Base-by-base conservation (phyloP, 345 rosid species). In the Eucalyptus curtisii region DNA sequence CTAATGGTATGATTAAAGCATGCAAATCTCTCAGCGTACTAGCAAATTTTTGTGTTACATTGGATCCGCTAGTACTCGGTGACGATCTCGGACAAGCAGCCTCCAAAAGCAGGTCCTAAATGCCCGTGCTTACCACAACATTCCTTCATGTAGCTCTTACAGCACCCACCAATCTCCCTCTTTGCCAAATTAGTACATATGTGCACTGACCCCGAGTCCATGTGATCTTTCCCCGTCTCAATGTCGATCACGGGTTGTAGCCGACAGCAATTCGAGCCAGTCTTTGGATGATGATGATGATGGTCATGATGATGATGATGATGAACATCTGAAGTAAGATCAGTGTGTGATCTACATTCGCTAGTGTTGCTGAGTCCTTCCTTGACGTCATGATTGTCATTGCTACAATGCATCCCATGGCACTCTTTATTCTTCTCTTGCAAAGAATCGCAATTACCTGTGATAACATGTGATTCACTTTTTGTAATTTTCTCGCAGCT, bases 141-240 rank as follows among this genome's bases (percentile, higher is more conserved):
- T 89, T 93, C 93, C 87, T 91, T 91, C 91, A 88, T 85, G 86
- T 92, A 92, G 88, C 92, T 92, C 90, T 87, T 92, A 90, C 96
- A 93, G 86, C 95, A 93, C 37, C 94, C 92, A 31, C 92, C 94
- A 22, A 49, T 71, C 68, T 92, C 95, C 82, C 92, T 91, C 80
- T 88, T 91, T 89, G 88, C 92, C 88, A 90, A 42, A 86, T 90
- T 92, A 86, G 40, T 44, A 30, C 93, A 91, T 57, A 33, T 87
- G 44, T 90, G 90, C 31, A 11, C 33, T 2, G 86, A 49, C 33
- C 55, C n/a, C 50, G 86, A 47, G 44, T 86, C 81, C 49, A 15
- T 44, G 30, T 16, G 64, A 14, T 87, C 55, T 27, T 27, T 45
- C 7, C 85, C 88, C 22, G 53, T 33, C 59, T 48, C 71, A 68